Conservation (phyloP, 805 yeast genomes). For the Candida khao-thaluensis region DNA sequence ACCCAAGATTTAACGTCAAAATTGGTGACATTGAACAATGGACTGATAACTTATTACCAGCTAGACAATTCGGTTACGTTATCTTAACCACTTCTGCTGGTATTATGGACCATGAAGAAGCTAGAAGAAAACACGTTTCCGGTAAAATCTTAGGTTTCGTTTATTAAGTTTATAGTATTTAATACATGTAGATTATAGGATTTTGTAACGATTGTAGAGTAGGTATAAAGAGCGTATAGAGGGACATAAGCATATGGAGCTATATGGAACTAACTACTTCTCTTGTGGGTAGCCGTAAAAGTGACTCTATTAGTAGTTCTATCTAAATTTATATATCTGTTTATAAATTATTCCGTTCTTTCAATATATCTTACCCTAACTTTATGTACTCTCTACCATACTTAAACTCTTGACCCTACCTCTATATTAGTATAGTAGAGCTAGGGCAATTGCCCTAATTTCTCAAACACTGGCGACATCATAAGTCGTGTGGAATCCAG, state of each 20-base stretch:
- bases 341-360: background rate
- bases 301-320: too few species aligned
- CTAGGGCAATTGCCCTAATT: constrained; percentile 14
- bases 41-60: constrained; percentile 98
- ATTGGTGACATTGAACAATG: constrained; percentile 95
- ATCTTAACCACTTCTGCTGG: constrained; percentile 99
- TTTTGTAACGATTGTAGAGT: background rate
- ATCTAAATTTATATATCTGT: too few species aligned
- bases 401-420: too few species aligned
- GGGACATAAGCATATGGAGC: too few species aligned
- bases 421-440: too few species aligned
- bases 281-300: too few species aligned
- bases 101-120: constrained; percentile 99
- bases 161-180: constrained; percentile 10
- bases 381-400: too few species aligned
- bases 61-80: constrained; percentile 98
- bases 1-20: constrained; percentile 98
- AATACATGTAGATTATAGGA: constrained; percentile 3
- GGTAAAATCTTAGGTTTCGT: constrained; percentile 99
- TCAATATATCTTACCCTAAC: too few species aligned
- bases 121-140: constrained; percentile 99
- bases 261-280: too few species aligned
- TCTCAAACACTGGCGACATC: background rate
- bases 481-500: constrained; percentile 9
- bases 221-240: too few species aligned